Conservation (phyloP, 176 grass and related monocot species). For the Alopecurus myosuroides region DNA sequence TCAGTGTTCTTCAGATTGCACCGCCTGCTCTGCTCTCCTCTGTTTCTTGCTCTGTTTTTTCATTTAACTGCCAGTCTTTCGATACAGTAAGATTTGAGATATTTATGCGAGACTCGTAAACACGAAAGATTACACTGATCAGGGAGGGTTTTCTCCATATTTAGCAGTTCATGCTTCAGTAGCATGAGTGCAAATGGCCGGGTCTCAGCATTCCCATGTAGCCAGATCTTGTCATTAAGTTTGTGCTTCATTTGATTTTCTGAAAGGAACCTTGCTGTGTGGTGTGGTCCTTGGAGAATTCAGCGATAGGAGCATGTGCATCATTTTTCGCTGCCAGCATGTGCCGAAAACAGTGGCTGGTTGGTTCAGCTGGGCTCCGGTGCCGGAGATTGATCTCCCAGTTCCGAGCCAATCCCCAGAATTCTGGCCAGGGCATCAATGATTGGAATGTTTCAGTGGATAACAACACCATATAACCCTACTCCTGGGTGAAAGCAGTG, state of each 20-base stretch:
- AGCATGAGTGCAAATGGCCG: background rate
- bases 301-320: background rate
- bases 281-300: constrained; percentile 1
- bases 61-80: background rate
- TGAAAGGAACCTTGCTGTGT: constrained; percentile 9
- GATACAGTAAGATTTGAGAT: background rate
- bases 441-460: background rate
- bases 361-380: constrained; percentile 25
- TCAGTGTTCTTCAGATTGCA: background rate
- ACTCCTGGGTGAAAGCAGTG: no score
- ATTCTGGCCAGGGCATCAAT: background rate
- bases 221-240: background rate
- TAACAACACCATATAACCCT: no score
- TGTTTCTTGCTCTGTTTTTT: background rate
- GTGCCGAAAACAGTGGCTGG: constrained; percentile 7
- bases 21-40: background rate
- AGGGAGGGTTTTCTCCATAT: background rate
- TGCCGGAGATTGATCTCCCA: background rate
- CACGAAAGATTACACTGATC: background rate
- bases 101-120: background rate
- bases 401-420: background rate
- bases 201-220: background rate
- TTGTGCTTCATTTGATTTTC: constrained; percentile 2
- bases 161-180: background rate
- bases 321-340: constrained; percentile 18